Conservation (phyloP, 2,329 filamentous ascomycete genomes). For the Trichophyton verrucosum region DNA sequence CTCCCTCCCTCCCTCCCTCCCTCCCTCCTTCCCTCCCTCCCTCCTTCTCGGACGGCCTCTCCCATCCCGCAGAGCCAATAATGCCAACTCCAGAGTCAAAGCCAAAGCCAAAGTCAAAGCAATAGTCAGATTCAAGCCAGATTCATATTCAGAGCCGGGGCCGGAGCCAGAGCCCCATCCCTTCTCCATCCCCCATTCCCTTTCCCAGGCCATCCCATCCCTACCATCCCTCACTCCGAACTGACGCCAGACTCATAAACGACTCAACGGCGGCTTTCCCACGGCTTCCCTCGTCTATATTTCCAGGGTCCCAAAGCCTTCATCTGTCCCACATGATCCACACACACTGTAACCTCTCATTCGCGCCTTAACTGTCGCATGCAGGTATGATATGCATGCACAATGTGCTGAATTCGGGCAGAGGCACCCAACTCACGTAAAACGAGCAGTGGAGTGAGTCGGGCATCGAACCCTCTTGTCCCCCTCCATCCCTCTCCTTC, state of each 20-base stretch:
- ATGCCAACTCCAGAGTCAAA: too few species aligned
- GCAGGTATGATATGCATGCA: constrained; percentile 3
- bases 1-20: too few species aligned
- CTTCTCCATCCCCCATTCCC: not conserved
- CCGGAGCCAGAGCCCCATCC: not conserved
- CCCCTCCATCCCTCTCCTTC: constrained; percentile 2
- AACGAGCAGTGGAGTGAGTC: constrained; percentile 3
- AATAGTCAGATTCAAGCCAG: too few species aligned
- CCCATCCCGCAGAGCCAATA: not conserved
- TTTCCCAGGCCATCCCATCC: not conserved
- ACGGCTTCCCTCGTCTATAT: not conserved
- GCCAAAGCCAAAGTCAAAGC: too few species aligned
- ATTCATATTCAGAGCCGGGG: not conserved
- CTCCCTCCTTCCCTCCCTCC: not conserved
- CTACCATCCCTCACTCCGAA: not conserved
- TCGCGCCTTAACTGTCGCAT: constrained; percentile 5
- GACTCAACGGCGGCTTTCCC: not conserved
- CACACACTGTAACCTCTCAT: constrained; percentile 1
- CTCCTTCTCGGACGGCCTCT: not conserved
- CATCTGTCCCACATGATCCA: not conserved
- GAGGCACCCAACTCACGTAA: constrained; percentile 1
- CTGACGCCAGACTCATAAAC: not conserved
- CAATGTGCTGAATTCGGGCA: constrained; percentile 2
- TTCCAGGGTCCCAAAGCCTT: not conserved
- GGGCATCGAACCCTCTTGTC: constrained; percentile 1